Conservation (phyloP, 257 asterid species). For the Primulina eburnea region DNA sequence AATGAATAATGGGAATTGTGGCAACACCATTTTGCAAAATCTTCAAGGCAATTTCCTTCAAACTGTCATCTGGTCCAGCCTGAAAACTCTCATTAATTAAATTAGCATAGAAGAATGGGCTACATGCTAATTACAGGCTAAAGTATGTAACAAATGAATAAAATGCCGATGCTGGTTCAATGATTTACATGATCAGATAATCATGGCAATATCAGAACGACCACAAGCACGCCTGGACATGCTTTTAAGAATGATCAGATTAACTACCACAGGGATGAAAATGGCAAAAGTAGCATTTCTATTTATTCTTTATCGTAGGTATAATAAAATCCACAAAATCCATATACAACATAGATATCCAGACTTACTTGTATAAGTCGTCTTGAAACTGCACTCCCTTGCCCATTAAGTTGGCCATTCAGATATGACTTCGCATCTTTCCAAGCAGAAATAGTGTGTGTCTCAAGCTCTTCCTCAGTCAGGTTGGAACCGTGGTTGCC, state of each 20-base stretch:
- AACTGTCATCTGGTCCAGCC: slow-evolving; percentile 89
- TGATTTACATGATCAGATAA: slow-evolving; percentile 13
- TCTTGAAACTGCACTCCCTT: slow-evolving; percentile 41
- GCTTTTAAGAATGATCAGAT: slow-evolving; percentile 2
- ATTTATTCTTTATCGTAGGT: neutral
- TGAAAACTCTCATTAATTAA: slow-evolving; percentile 32
- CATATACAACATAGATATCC: slow-evolving; percentile 1
- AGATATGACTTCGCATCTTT: slow-evolving; percentile 62
- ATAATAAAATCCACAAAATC: neutral
- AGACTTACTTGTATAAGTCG: slow-evolving; percentile 76
- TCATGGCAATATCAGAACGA: slow-evolving; percentile 12
- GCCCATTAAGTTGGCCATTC: slow-evolving; percentile 51
- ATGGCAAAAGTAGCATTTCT: neutral
- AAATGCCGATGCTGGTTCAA: neutral
- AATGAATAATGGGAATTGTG: slow-evolving; percentile 76
- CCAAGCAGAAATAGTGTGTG: slow-evolving; percentile 89
- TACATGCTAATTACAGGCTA: slow-evolving; percentile 15
- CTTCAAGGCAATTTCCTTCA: slow-evolving; percentile 79
- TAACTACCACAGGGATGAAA: slow-evolving; percentile 14
- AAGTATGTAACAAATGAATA: slow-evolving; percentile 17
- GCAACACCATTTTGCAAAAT: slow-evolving; percentile 73
- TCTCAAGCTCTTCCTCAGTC: slow-evolving; percentile 87
- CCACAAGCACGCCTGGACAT: slow-evolving; percentile 4
- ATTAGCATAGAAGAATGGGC: slow-evolving; percentile 18
- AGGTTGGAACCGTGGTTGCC: slow-evolving; percentile 75